These are phyloP conservation scores for Porphyrellus sp. DNA, from an alignment of 1,284 basidiomycete species.

Conservation along the genomic window DNA sequence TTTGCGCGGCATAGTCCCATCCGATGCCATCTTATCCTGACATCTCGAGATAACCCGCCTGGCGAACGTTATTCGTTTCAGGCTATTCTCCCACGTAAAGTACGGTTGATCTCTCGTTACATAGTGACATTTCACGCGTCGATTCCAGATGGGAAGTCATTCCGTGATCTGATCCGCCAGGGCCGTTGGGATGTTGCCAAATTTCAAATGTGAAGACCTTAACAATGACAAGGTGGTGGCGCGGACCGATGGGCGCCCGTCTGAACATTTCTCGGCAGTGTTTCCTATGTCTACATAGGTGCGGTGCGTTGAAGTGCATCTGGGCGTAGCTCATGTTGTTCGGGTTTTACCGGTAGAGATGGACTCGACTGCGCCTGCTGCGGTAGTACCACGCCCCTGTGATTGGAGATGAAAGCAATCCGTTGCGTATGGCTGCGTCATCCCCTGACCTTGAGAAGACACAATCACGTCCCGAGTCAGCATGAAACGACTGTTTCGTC, in stretches of 20 bases:
- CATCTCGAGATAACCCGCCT: not conserved
- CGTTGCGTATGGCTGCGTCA: not conserved
- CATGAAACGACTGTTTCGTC: constrained; percentile 27
- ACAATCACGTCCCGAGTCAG: not conserved
- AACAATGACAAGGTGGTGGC: not conserved
- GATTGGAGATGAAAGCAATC: not conserved
- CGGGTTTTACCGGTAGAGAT: not conserved
- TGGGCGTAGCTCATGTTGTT: not conserved
- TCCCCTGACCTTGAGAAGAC: not conserved
- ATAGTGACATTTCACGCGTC: constrained; percentile 1
- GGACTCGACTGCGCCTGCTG: not conserved
- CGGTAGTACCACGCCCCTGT: too few relatives aligned
- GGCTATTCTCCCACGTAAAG: constrained; percentile 3
- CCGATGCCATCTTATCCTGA: not conserved
- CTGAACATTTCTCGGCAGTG: not conserved
- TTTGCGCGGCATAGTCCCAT: constrained; percentile 6
- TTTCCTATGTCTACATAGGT: constrained; percentile 2
- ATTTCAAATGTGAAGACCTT: constrained; percentile 16
- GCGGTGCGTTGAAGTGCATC: not conserved
- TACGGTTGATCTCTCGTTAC: not conserved
- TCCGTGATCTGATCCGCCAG: constrained; percentile 3
- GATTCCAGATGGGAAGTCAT: not conserved
- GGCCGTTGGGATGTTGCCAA: not conserved
- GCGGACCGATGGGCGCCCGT: not conserved
- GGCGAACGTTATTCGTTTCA: constrained; percentile 1